Evolutionary conservation across 208 protist species (phyloP), one percentile per base, ranked within the genome.

Genomic region (Crithidia expoeki): DNA sequence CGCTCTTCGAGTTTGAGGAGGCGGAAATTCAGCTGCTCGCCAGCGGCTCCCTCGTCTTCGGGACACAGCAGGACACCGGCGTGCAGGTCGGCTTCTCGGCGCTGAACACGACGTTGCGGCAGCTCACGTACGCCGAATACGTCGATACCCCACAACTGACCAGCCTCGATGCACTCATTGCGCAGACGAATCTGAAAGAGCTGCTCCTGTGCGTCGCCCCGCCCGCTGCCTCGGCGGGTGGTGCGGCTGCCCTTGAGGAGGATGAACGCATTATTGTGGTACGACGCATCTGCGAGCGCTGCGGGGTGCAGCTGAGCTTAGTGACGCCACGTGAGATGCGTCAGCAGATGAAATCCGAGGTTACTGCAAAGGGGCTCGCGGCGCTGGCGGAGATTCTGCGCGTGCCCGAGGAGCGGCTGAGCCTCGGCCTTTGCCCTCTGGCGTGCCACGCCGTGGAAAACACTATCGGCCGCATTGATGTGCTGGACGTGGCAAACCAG

Each of bases 1-100:
- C 86, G 7, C 86, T 96, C 11, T 96, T 96, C 44, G 81, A 92
- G 42, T 92, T 91, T 62, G 89, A 94, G 55, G 92, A 96, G 72
- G 77, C 88, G 17, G 89, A 94, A 63, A 88, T 96, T n/a, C 87
- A 94, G 75, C 74, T 95, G 27, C 78, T 91, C 68, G 73, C 92
- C 28, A 84, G 78, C 21, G 92, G 89, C 12, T 69, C 76, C 4
- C 38, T 96, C n/a, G 80, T 94, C 40, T 79, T 73, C 38, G 57
- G 71, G 30, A 23, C 55, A 49, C 19, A 44, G 69, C 60, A 66
- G 70, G 78, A 73, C 46, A 62, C 64, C 50, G 74, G 79, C 40
- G 52, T 92, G 30, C 33, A 28, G 17, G 77, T 96, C 32, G 92
- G 89, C 50, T 90, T 94, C 61, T 85, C 92, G 2, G 72, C 86